phyloP scores from a whole-genome alignment of 805 yeast species.

The Candida patagonica region DNA sequence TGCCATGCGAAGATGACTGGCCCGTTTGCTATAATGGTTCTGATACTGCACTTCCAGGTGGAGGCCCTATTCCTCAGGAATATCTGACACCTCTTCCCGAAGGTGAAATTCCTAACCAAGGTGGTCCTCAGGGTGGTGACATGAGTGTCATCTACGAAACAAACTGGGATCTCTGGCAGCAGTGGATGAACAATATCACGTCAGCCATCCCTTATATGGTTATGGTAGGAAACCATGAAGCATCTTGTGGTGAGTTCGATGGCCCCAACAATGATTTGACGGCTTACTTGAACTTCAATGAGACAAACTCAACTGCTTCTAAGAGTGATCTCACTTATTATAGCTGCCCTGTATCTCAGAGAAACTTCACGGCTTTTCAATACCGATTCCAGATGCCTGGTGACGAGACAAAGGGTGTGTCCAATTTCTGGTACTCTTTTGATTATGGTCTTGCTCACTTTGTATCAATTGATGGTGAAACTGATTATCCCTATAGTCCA shows the following conservation, averaged over 20 bases:
- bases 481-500: slow-evolving; percentile 19
- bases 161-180: slow-evolving; percentile 15
- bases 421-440: slow-evolving; percentile 27
- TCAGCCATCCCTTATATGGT: slow-evolving; percentile 16
- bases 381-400: slow-evolving; percentile 26
- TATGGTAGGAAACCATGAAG: slow-evolving; percentile 20
- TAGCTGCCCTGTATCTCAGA: slow-evolving; percentile 21
- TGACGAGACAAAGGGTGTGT: slow-evolving; percentile 20
- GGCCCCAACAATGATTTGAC: slow-evolving; percentile 13
- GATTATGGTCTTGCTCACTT: slow-evolving; percentile 27
- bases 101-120: slow-evolving; percentile 4
- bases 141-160: slow-evolving; percentile 13
- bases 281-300: slow-evolving; percentile 7
- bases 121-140: slow-evolving; percentile 8
- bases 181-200: slow-evolving; percentile 11
- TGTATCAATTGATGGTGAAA: slow-evolving; percentile 24
- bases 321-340: too few species aligned
- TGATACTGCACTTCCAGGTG: slow-evolving; percentile 9
- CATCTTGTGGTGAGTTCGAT: slow-evolving; percentile 15
- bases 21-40: slow-evolving; percentile 16
- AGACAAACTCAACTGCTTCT: slow-evolving; percentile 8
- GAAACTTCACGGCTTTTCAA: slow-evolving; percentile 23
- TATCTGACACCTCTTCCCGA: slow-evolving; percentile 7
- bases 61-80: neutral
- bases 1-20: slow-evolving; percentile 9